Base-by-base conservation (phyloP, 108 stramenopile genomes). In the Epithemia pelagica region DNA sequence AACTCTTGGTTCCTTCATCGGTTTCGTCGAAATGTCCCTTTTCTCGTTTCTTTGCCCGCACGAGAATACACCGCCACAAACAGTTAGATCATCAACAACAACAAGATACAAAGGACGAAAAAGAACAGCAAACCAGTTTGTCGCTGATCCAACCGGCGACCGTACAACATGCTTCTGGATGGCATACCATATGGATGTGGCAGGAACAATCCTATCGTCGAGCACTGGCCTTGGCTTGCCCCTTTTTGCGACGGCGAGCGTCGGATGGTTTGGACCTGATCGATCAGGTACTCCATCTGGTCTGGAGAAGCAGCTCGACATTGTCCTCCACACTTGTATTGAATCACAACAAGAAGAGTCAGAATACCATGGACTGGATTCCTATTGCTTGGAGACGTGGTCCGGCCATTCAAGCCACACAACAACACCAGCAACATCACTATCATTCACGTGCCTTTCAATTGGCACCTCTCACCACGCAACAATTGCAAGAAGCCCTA, bases 201-300 rank as follows among this genome's bases (percentile, higher is more conserved):
- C 37, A 46, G 15, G 37, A 46, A 46, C 18, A 33, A 51, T 69
- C 54, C 61, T 89, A 89, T 68, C 73, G 70, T 62, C 60, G 68
- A 33, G 79, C 88, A 27, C 61, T 59, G 15, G 60, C 71, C 32
- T 73, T 87, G 59, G 83, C 83, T 56, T 91, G 90, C 60, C 90
- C 90, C 3, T 91, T 91, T 71, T 62, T 91, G 32, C 70, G 83
- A 22, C 75, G 90, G 31, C 85, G 90, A 1, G 72, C 74, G 3
- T 71, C 90, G 0, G 90, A 91, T 64, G 15, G 73, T 7, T 66
- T 90, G 23, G 89, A 90, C 59, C 67, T 60, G 22, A 55, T 77
- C 22, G 80, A 80, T 70, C 66, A 74, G 65, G 51, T 84, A 1
- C 63, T 81, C 53, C 66, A 71, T 10, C 86, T 90, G 54, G 5